Base-by-base conservation (phyloP, 116 monocot species). In the Thalassia testudinum region DNA sequence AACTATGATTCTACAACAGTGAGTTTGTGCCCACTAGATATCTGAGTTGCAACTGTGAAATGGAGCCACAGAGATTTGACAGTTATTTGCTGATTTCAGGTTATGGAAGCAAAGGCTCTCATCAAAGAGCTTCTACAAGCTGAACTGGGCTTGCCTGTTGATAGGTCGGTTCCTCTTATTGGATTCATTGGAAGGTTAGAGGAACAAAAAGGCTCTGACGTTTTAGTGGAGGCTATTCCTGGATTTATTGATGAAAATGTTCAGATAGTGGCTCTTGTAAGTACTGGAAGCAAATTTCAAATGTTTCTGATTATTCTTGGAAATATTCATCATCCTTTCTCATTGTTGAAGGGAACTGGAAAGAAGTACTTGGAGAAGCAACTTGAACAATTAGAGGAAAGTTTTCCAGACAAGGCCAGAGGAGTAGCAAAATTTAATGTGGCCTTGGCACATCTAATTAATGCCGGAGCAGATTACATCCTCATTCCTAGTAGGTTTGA, bases 121-220 rank as follows among this genome's bases (percentile, higher is more conserved):
- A 80, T 83, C 51, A 93, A 93, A 61, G 92, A 93, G 66, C 80
- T 77, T 52, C 60, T 93, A 43, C 92, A 93, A 67, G 92, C 87
- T 15, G 80, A 83, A 62, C 80, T 75, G 24, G 87, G 92, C 7
- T 67, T 93, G 52, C 92, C 87, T 21, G 83, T 86, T 29, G 70
- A 78, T 51, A 38, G 43, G 26, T 50, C 68, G 8, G 77, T 80
- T 14, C 86, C 83, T 27, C 47, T 93, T 24, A 71, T 93, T 27
- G 71, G 70, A 7, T 93, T 93, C 71, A 75, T 93, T 30, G 92
- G 92, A 49, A 77, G 92, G 34, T 68, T 92, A 4, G 92, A 92
- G 55, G 92, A 92, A 52, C 92, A 93, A 67, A 93, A 93, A 64
- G 92, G 92, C 21, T 80, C 92, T 18, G 92, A 93, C 58, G 80